A percentile compares a stretch with the other conserved stretches of the same genome.
These are phyloP conservation scores for Adansonia gregorii DNA, from an alignment of 441 rosid genomes.

Conservation along the genomic window DNA sequence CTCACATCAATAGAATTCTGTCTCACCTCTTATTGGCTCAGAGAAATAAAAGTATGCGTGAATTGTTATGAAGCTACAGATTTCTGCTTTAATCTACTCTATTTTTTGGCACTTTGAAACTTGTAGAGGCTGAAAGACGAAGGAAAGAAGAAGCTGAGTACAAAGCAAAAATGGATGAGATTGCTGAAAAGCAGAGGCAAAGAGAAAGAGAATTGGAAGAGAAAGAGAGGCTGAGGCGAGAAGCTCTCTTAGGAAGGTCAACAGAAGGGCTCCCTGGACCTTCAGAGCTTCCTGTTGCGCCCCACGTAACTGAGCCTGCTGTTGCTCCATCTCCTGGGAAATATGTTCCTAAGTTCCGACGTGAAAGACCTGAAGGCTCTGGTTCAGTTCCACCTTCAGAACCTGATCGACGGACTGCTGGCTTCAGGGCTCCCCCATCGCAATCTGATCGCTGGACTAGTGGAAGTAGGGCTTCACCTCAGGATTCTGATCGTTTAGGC, in stretches of 20 bases:
- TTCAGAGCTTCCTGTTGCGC: constrained; percentile 44
- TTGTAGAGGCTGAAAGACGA: constrained; percentile 82
- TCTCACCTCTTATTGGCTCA: not conserved
- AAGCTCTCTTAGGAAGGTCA: constrained; percentile 56
- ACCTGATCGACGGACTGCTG: constrained; percentile 44
- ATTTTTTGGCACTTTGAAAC: not conserved
- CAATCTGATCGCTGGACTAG: constrained; percentile 53
- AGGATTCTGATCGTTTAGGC: constrained; percentile 34
- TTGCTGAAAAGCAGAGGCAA: constrained; percentile 87
- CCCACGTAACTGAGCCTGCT: constrained; percentile 43
- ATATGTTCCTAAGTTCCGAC: constrained; percentile 72
- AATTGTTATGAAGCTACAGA: not conserved
- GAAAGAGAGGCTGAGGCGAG: constrained; percentile 66
- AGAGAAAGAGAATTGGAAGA: constrained; percentile 85
- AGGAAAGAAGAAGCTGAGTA: constrained; percentile 80
- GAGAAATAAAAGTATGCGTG: not conserved
- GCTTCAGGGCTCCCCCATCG: constrained; percentile 35
- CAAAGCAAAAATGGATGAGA: constrained; percentile 84
- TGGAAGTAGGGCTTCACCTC: constrained; percentile 38
- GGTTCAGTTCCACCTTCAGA: constrained; percentile 42
- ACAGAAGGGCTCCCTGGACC: constrained; percentile 50
- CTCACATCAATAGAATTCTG: not conserved
- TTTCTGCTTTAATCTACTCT: not conserved
- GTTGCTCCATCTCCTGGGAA: constrained; percentile 48
- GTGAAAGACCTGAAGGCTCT: constrained; percentile 44